A percentile compares a stretch with the other conserved stretches of the same genome.
Conservation (phyloP, 2,329 filamentous ascomycete genomes). For the Cercospora sp. region DNA sequence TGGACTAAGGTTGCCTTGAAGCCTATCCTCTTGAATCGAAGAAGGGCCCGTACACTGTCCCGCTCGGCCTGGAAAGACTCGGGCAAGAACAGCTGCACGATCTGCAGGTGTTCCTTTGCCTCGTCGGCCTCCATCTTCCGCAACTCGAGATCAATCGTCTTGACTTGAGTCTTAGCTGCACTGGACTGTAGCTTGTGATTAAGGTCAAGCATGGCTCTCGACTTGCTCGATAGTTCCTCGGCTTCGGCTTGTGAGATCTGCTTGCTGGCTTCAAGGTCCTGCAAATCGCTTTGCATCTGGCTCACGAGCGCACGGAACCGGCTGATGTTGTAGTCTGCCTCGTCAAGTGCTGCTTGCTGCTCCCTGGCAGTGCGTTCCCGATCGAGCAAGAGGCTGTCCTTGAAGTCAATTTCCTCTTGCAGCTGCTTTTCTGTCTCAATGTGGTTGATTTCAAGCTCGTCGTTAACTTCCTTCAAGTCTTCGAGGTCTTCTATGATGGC, state of each 20-base stretch:
- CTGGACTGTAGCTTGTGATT: slow-evolving; percentile 92
- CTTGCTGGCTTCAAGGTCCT: slow-evolving; percentile 89
- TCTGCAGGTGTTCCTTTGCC: slow-evolving; percentile 81
- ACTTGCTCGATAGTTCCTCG: slow-evolving; percentile 82
- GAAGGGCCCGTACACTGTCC: slow-evolving; percentile 82
- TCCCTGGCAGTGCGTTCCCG: slow-evolving; percentile 70
- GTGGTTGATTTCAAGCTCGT: slow-evolving; percentile 92
- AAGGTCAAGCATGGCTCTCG: slow-evolving; percentile 92
- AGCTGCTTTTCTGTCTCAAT: slow-evolving; percentile 91
- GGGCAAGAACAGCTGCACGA: slow-evolving; percentile 85
- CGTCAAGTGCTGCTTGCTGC: slow-evolving; percentile 77
- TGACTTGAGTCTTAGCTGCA: slow-evolving; percentile 86
- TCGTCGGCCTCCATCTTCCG: slow-evolving; percentile 85
- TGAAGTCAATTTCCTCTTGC: slow-evolving; percentile 88
- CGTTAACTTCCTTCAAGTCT: slow-evolving; percentile 84
- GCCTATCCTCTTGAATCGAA: slow-evolving; percentile 81
- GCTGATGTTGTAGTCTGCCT: slow-evolving; percentile 85
- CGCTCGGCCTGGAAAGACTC: slow-evolving; percentile 78
- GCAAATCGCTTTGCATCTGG: slow-evolving; percentile 79
- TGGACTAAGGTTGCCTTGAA: slow-evolving; percentile 85
- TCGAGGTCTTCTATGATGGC: slow-evolving; percentile 84
- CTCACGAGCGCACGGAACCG: slow-evolving; percentile 87
- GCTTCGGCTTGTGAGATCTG: slow-evolving; percentile 91
- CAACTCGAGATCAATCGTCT: slow-evolving; percentile 89
- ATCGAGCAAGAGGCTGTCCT: slow-evolving; percentile 80